A percentile compares a stretch with the other conserved stretches of the same genome.
phyloP scores from a whole-genome alignment of 768 basidiomycete species.

The Mrakia hoshinonis region DNA sequence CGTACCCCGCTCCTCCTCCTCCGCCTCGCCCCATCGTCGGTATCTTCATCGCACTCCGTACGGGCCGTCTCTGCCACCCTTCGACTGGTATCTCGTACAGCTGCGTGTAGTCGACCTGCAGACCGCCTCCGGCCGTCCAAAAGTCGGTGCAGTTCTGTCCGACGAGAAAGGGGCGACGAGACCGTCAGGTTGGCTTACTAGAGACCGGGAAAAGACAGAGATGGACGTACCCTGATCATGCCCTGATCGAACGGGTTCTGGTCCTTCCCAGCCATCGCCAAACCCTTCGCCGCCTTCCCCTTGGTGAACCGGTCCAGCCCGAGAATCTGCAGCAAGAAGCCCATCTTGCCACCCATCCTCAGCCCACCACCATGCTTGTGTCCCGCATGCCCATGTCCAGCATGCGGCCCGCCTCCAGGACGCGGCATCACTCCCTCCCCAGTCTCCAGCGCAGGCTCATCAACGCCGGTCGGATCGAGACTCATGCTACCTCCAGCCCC shows the following conservation, averaged over 20 bases:
- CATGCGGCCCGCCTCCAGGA: conserved; percentile 12
- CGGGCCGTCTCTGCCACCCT: too few species aligned
- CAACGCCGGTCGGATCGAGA: conserved; percentile 20
- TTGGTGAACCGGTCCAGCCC: conserved; percentile 92
- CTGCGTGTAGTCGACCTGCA: conserved; percentile 82
- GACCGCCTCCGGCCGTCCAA: conserved; percentile 74
- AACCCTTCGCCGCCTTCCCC: conserved; percentile 77
- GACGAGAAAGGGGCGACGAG: neutral
- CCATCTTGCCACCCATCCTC: conserved; percentile 26
- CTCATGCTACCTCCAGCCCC: conserved; percentile 6
- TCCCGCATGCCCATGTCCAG: conserved; percentile 30
- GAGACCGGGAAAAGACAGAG: neutral
- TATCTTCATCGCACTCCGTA: too few species aligned
- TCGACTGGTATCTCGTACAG: conserved; percentile 71
- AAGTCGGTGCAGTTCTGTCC: conserved; percentile 60
- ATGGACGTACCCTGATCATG: conserved; percentile 39
- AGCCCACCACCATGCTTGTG: conserved; percentile 15
- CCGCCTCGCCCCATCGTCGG: too few species aligned
- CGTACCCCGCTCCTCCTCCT: too few species aligned
- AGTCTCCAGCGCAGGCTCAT: conserved; percentile 33
- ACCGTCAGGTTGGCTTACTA: neutral
- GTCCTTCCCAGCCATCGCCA: conserved; percentile 63
- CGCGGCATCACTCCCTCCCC: conserved; percentile 31
- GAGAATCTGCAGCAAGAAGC: conserved; percentile 70
- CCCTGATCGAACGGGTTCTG: conserved; percentile 90